Evolutionary conservation across 257 asterid species (phyloP).

Genomic region (Schizonepeta tenuifolia): DNA sequence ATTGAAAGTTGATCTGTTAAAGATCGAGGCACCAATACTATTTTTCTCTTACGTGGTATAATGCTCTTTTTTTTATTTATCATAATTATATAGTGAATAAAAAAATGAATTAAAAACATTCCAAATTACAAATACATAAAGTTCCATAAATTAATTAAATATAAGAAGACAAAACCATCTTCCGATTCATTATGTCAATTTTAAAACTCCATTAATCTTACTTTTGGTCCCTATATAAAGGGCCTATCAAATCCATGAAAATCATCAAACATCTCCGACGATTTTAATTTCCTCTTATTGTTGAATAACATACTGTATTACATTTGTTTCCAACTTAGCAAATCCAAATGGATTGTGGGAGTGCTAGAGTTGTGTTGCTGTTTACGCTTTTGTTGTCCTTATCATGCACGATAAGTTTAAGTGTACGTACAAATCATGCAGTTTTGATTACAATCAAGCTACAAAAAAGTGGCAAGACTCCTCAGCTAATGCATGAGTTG

Average conservation of each 20-base stretch:
- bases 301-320: not conserved
- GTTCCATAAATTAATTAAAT: not conserved
- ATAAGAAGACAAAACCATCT: slow-evolving; percentile 32
- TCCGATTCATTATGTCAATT: not conserved
- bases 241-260: not conserved
- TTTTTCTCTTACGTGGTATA: slow-evolving; percentile 18
- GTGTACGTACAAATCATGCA: not conserved
- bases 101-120: not conserved
- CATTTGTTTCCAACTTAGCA: not conserved
- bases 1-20: slow-evolving; percentile 32
- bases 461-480: not conserved
- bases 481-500: slow-evolving; percentile 29
- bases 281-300: not conserved
- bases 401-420: not conserved
- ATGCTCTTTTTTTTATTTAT: not conserved
- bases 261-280: not conserved
- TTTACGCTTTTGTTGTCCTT: slow-evolving; percentile 19
- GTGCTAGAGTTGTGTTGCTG: slow-evolving; percentile 22
- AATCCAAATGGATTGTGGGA: slow-evolving; percentile 6
- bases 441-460: not conserved
- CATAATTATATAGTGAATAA: not conserved
- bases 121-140: not conserved
- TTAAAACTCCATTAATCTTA: not conserved
- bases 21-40: slow-evolving; percentile 39
- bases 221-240: slow-evolving; percentile 22